A percentile compares a stretch with the other conserved stretches of the same genome.
Conservation (phyloP, 176 grass and related monocot genomes). For the Musa beccarii region DNA sequence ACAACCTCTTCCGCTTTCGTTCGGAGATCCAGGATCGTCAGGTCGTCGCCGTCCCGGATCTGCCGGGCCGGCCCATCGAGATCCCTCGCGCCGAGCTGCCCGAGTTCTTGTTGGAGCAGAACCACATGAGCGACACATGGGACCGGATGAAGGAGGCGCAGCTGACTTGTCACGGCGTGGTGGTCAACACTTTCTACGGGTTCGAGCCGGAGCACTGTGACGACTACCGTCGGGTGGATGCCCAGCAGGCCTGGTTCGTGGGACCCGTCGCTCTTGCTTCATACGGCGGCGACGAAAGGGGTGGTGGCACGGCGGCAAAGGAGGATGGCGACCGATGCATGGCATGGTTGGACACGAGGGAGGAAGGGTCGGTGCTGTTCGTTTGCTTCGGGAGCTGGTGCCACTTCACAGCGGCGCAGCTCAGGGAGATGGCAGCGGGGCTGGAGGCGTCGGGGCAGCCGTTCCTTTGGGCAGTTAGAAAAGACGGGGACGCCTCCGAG, state of each 20-base stretch:
- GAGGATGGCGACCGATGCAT: constrained; percentile 30
- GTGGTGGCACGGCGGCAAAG: constrained; percentile 24
- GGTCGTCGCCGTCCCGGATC: constrained; percentile 28
- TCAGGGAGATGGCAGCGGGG: constrained; percentile 54
- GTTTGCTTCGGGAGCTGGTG: constrained; percentile 89
- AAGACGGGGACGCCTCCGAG: background rate
- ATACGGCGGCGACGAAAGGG: background rate
- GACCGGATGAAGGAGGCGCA: constrained; percentile 38
- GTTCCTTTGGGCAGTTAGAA: constrained; percentile 67
- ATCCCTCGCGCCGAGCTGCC: constrained; percentile 71
- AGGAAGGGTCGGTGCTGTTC: constrained; percentile 46
- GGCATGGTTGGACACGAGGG: constrained; percentile 41
- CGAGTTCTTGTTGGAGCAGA: constrained; percentile 36
- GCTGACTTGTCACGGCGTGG: constrained; percentile 42
- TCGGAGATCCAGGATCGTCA: constrained; percentile 22
- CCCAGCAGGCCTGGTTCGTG: constrained; percentile 57
- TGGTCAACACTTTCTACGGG: constrained; percentile 65
- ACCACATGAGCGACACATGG: constrained; percentile 46
- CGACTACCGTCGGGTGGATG: constrained; percentile 42
- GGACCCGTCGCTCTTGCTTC: constrained; percentile 37
- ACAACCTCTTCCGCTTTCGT: constrained; percentile 36
- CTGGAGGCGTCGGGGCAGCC: constrained; percentile 44
- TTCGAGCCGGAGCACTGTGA: constrained; percentile 65
- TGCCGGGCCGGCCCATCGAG: constrained; percentile 41
- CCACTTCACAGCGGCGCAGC: constrained; percentile 30